Evolutionary conservation across 164 flowering plant genomes (phyloP), one percentile per base, ranked within the genome.

Genomic region (Warburgia ugandensis): DNA sequence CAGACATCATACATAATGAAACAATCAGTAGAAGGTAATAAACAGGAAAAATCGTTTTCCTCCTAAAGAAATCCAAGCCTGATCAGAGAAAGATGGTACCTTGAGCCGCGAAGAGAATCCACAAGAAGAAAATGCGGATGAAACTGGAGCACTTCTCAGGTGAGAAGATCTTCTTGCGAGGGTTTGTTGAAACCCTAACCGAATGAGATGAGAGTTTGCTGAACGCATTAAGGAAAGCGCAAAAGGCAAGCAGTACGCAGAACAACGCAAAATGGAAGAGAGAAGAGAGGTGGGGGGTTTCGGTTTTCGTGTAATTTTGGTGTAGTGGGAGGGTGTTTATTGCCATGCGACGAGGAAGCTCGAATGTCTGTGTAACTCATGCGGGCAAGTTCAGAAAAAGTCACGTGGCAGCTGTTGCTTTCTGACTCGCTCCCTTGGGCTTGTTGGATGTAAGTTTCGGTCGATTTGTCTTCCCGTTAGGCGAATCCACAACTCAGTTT

Each of bases 141-240:
- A 28, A 21, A 11, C 8, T 6, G 49, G 8, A 22, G 16, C n/a
- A 2, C 33, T 28, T 14, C 11, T 28, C 0, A 21, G 20, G 17
- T 17, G 42, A 38, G 4, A 14, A 10, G 49, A 45, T 45, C 49
- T 28, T 0, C 2, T 9, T 27, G n/a, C n/a, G n/a, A n/a, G 32
- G 49, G 31, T 28, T 16, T 28, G 27, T 2, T 45, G 49, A 45
- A 45, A 45, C 22, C 32, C 32, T 45, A 45, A 22, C 27, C 17
- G 32, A 28, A 28, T 1, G 33, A 27, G 21, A 45, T 7, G 32
- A 0, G 7, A 2, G 6, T 13, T 16, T 8, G 3, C 16, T 16
- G 20, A 4, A 6, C 6, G 16, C 7, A 44, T 4, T 11, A 5
- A 5, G 27, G 11, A 28, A 21, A 21, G 5, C 10, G 23, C 11